Conservation (phyloP, 345 rosid genomes). For the Alliaria petiolata region DNA sequence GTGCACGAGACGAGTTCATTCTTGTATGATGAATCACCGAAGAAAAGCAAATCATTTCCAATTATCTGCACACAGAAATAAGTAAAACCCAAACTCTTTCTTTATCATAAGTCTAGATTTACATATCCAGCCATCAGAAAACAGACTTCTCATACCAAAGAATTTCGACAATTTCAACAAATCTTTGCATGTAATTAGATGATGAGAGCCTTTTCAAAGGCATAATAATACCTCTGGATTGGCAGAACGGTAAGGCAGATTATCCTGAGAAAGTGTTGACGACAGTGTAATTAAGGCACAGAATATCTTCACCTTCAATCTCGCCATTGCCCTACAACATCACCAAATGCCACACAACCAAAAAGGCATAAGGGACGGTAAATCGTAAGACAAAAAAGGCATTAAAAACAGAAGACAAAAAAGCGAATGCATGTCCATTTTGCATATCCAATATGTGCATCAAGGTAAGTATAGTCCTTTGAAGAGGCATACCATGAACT, state of each 20-base stretch:
- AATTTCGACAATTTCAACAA: background rate
- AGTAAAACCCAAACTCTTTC: too few relatives aligned
- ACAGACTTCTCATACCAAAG: background rate
- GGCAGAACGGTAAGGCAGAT: conserved; percentile 60
- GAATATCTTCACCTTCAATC: conserved; percentile 46
- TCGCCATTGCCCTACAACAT: conserved; percentile 58
- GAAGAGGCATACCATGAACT: conserved; percentile 51
- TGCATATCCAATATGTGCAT: background rate
- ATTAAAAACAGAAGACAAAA: background rate
- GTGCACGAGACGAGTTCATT: conserved; percentile 50
- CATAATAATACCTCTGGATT: conserved; percentile 46
- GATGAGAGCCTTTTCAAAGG: background rate
- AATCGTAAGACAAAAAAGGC: background rate
- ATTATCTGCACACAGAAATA: conserved; percentile 41
- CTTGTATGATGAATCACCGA: conserved; percentile 57
- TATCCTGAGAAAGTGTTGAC: conserved; percentile 66
- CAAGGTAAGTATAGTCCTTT: background rate
- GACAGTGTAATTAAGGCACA: conserved; percentile 54
- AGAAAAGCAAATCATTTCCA: conserved; percentile 59
- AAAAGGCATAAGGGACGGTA: background rate
- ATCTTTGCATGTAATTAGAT: background rate
- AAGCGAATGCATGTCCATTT: background rate
- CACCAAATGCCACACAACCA: conserved; percentile 5
- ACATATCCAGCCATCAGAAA: background rate
- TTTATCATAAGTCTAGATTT: too few relatives aligned